Conservation (phyloP, 2,329 filamentous ascomycete species). For the Graphilbum fragrans region DNA sequence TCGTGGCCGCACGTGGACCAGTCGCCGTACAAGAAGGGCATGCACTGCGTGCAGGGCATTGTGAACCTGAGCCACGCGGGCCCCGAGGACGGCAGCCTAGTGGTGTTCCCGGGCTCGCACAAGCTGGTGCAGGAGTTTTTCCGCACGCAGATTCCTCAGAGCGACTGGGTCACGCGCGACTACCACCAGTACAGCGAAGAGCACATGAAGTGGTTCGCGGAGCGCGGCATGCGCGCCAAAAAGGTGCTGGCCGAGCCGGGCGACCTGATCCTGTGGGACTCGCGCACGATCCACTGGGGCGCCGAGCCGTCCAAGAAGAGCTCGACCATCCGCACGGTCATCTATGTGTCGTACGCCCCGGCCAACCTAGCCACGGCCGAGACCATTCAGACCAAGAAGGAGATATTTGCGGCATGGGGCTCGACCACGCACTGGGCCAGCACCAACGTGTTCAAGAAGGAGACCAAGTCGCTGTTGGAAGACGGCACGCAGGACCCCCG, state of each 20-base stretch:
- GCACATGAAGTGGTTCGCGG: slow-evolving; percentile 3
- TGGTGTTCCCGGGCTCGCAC: slow-evolving; percentile 19
- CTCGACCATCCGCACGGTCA: slow-evolving; percentile 17
- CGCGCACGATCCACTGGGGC: slow-evolving; percentile 23
- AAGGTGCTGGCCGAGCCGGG: slow-evolving; percentile 7
- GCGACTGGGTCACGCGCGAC: slow-evolving; percentile 1
- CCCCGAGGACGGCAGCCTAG: slow-evolving; percentile 23
- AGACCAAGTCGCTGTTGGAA: background rate
- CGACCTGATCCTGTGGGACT: slow-evolving; percentile 22
- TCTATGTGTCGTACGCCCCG: slow-evolving; percentile 23
- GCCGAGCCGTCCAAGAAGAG: slow-evolving; percentile 15
- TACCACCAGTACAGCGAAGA: background rate
- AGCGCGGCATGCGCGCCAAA: background rate
- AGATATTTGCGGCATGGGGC: slow-evolving; percentile 15
- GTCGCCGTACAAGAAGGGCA: slow-evolving; percentile 12
- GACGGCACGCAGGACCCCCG: slow-evolving; percentile 1
- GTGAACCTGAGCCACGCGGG: slow-evolving; percentile 19
- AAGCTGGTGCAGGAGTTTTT: slow-evolving; percentile 1
- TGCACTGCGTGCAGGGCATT: slow-evolving; percentile 19
- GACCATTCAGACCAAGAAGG: slow-evolving; percentile 15
- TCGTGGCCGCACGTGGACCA: slow-evolving; percentile 26
- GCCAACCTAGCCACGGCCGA: slow-evolving; percentile 18
- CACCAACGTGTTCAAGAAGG: slow-evolving; percentile 4
- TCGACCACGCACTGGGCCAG: slow-evolving; percentile 19
- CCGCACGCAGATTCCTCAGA: slow-evolving; percentile 4